Evolutionary conservation across 148 eudicot species (phyloP).

Genomic region (Rheum nobile): DNA sequence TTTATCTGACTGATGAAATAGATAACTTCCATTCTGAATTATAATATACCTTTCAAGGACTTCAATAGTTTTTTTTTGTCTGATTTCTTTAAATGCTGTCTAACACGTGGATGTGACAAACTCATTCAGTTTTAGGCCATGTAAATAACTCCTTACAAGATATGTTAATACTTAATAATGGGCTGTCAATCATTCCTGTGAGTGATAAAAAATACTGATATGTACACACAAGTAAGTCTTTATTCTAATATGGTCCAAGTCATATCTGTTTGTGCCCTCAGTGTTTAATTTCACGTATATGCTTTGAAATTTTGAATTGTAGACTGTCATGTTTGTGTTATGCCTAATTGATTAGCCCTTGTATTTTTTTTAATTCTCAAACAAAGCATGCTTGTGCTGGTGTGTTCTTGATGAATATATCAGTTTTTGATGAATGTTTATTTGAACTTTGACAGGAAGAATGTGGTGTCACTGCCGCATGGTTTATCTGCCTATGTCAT

Average conservation of each 20-base stretch:
- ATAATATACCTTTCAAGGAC: neutral
- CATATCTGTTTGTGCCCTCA: neutral
- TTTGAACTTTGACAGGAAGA: conserved; percentile 49
- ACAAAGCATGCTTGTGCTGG: neutral
- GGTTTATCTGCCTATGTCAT: conserved; percentile 98
- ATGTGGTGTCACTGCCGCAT: conserved; percentile 99
- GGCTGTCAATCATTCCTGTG: neutral
- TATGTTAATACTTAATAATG: neutral
- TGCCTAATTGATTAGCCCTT: neutral
- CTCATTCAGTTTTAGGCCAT: neutral
- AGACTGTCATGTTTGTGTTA: neutral
- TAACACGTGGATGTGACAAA: neutral
- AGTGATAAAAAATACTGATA: neutral
- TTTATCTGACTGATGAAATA: neutral
- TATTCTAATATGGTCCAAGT: neutral
- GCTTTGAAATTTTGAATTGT: neutral
- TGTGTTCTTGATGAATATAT: neutral
- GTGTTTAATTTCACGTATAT: neutral
- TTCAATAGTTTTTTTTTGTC: neutral
- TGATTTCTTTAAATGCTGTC: neutral
- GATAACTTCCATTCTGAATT: neutral
- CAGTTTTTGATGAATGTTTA: neutral
- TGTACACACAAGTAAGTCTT: neutral
- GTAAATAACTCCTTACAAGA: neutral
- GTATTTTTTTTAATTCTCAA: neutral